Percentiles rank a stretch among this genome's conserved stretches.
These are phyloP conservation scores for Dictyostelium firmibasis DNA, from an alignment of 78 protist species.

Conservation along the genomic window DNA sequence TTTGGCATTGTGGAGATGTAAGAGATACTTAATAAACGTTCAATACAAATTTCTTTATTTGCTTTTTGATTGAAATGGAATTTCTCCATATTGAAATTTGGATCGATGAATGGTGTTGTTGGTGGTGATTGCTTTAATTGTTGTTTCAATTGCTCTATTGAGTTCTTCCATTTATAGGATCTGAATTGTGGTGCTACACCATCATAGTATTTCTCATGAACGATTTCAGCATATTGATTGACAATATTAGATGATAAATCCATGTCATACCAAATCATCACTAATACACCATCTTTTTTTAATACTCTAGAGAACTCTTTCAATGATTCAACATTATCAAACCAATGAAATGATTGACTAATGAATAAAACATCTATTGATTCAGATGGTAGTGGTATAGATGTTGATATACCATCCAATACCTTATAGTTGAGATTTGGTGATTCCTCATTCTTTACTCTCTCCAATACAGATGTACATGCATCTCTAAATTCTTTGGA, in stretches of 20 bases:
- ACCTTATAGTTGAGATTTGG: background rate
- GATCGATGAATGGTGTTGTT: background rate
- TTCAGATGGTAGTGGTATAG: conserved; percentile 10
- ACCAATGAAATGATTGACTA: conserved; percentile 51
- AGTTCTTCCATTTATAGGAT: conserved; percentile 29
- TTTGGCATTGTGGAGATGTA: background rate
- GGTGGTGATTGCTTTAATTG: background rate
- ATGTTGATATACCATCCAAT: conserved; percentile 30
- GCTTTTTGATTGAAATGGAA: background rate
- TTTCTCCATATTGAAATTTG: background rate
- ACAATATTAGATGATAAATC: background rate
- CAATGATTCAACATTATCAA: background rate
- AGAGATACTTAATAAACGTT: background rate
- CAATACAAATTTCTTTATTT: background rate
- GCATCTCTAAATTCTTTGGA: conserved; percentile 38
- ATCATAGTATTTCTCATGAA: conserved; percentile 62
- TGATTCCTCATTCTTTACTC: background rate
- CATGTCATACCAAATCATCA: conserved; percentile 44
- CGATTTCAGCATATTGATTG: background rate
- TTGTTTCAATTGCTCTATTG: background rate
- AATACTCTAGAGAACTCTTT: conserved; percentile 16
- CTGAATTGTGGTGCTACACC: conserved; percentile 36
- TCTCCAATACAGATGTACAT: background rate
- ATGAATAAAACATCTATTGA: conserved; percentile 29
- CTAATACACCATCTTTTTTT: background rate